phyloP scores from a whole-genome alignment of 208 protist genomes.

The Strigomonas culicis region DNA sequence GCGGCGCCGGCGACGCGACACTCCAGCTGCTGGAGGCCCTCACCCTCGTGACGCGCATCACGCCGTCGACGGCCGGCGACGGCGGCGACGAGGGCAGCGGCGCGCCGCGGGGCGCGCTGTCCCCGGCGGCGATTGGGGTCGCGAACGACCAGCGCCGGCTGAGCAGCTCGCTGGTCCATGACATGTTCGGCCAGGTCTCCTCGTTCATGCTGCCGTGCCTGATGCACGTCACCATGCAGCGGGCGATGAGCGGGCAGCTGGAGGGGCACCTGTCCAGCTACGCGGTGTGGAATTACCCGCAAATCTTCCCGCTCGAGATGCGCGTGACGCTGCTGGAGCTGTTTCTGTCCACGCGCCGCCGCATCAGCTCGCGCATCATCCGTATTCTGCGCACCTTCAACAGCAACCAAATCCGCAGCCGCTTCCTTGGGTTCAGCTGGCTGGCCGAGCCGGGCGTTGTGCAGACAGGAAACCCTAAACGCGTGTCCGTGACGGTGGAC shows the following conservation, averaged over 20 bases:
- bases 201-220: constrained; percentile 56
- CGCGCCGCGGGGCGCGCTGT: constrained; percentile 11
- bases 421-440: constrained; percentile 54
- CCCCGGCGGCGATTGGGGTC: constrained; percentile 5
- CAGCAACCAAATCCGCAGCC: not conserved
- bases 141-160: constrained; percentile 42
- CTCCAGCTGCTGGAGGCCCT: constrained; percentile 18
- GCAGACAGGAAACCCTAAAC: constrained; percentile 14
- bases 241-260: constrained; percentile 8
- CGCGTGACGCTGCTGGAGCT: constrained; percentile 54
- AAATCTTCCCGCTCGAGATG: constrained; percentile 61
- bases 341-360: constrained; percentile 43
- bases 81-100: not conserved
- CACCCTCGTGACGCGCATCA: constrained; percentile 1
- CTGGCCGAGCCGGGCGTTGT: constrained; percentile 20
- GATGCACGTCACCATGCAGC: constrained; percentile 16
- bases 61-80: not conserved
- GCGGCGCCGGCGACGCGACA: not conserved
- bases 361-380: constrained; percentile 20
- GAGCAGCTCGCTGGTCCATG: constrained; percentile 66
- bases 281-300: constrained; percentile 66
- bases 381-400: not conserved
- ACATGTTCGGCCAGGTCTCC: constrained; percentile 54
- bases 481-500: constrained; percentile 35
- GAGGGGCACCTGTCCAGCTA: constrained; percentile 41